Evolutionary conservation across 2,329 filamentous ascomycete species (phyloP).

Genomic region (Atkinsonella texensis): DNA sequence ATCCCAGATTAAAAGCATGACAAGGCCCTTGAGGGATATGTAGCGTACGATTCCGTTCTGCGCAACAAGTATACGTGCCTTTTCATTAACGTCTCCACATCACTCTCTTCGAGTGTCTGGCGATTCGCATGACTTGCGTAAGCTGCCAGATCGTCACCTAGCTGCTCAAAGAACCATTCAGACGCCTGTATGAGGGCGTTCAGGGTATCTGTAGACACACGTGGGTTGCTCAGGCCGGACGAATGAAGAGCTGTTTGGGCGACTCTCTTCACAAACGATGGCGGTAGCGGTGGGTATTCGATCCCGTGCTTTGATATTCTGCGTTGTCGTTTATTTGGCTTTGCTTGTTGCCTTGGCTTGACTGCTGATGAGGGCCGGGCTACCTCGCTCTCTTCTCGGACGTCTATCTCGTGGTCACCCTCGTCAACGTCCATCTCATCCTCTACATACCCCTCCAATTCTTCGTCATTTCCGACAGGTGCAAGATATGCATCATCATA

Average conservation of each 20-base stretch:
- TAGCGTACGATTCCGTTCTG: neutral
- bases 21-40: conserved; percentile 20
- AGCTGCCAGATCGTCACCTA: conserved; percentile 64
- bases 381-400: neutral
- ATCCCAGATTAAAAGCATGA: neutral
- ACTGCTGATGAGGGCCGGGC: conserved; percentile 1
- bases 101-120: conserved; percentile 75
- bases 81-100: conserved; percentile 71
- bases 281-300: conserved; percentile 63
- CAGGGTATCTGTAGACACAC: conserved; percentile 62
- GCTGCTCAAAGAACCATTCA: conserved; percentile 87
- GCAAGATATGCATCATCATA: conserved; percentile 1
- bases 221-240: conserved; percentile 52
- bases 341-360: conserved; percentile 6
- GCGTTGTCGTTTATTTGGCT: conserved; percentile 25
- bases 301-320: conserved; percentile 57
- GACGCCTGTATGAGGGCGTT: conserved; percentile 67
- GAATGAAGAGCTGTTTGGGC: conserved; percentile 60
- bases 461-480: neutral
- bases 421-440: neutral
- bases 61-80: conserved; percentile 39
- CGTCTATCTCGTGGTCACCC: neutral
- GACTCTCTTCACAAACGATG: conserved; percentile 60
- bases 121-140: conserved; percentile 74
- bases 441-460: neutral